phyloP scores from a whole-genome alignment of 345 rosid species.

The Streptanthus diversifolius region DNA sequence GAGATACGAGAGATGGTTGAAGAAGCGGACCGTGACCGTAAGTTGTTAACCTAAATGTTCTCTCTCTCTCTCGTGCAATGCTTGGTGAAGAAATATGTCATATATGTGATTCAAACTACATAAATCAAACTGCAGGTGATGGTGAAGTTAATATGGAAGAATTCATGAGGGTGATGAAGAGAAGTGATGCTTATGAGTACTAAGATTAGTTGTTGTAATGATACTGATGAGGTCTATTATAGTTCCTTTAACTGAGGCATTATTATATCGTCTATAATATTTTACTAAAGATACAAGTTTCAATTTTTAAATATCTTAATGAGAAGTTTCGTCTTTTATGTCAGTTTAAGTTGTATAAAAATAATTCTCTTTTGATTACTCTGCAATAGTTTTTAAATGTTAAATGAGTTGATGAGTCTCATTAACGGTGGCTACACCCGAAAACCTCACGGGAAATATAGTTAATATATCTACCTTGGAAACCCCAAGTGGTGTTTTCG shows the following conservation, averaged over 20 bases:
- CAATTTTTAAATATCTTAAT: neutral
- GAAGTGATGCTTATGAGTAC: constrained; percentile 48
- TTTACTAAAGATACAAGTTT: neutral
- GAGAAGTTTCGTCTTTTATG: neutral
- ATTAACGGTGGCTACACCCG: too few relatives aligned
- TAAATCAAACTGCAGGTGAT: constrained; percentile 46
- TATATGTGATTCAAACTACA: neutral
- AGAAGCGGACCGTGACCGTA: constrained; percentile 87
- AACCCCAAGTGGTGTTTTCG: too few relatives aligned
- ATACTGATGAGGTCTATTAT: constrained; percentile 6
- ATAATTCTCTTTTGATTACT: neutral
- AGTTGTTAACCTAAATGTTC: constrained; percentile 26
- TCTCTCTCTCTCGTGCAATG: neutral
- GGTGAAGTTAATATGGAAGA: constrained; percentile 69
- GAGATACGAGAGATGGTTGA: constrained; percentile 83
- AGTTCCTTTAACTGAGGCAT: neutral
- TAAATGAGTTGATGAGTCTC: neutral
- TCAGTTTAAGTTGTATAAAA: neutral
- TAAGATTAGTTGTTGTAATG: constrained; percentile 23
- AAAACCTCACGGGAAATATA: neutral
- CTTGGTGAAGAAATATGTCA: neutral
- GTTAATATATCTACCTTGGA: too few relatives aligned
- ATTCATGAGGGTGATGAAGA: constrained; percentile 74
- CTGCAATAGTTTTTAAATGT: neutral
- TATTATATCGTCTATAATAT: neutral